Base-by-base conservation (phyloP, 495 filamentous ascomycete species). In the Jackrogersella multiformis region DNA sequence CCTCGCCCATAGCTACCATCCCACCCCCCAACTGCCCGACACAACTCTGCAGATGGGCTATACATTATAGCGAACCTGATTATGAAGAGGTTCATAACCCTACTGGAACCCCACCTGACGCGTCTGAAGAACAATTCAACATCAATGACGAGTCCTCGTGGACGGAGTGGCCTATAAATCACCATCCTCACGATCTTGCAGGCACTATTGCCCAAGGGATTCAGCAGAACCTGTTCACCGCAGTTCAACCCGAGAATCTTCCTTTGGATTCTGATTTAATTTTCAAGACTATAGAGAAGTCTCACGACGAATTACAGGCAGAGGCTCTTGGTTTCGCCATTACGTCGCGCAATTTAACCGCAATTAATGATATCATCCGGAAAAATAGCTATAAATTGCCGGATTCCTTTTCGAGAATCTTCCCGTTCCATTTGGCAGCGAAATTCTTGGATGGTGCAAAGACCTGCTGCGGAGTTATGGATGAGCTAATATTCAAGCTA, bases 281-380 rank as follows among this genome's bases (percentile, higher is more conserved):
- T 24, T 61, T 53, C 0, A 66, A 64, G 42, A 68, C 76, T 5
- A 56, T 76, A 10, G 16, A 57, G 24, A 61, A 44, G 9, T 74
- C 73, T 9, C 68, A 69, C 7, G 52, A 74, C 2, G 60, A 77
- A 48, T 45, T 78, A 18, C 30, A 74, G 7, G 21, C 63, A 24
- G 79, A 83, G 21, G 68, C 76, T 13, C 39, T 81, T 13, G 77
- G 72, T 16, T 82, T 81, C 56, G 68, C 52, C 34, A 81, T 81
- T 38, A 81, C 82, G 68, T 61, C 69, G 16, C 68, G 80, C 8
- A 80, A 80, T 41, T 0, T 61, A 5, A 61, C 64, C 0, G 61
- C 74, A 2, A 0, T 78, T 1, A 3, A 8, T 0, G 16, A 61
- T 0, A 46, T 76, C 8, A 1, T 72, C 0, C 5, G 53, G 12